A percentile compares a stretch with the other conserved stretches of the same genome.
These are phyloP conservation scores for Phalaenopsis equestris DNA, from an alignment of 106 monocot genomes.

Conservation along the genomic window DNA sequence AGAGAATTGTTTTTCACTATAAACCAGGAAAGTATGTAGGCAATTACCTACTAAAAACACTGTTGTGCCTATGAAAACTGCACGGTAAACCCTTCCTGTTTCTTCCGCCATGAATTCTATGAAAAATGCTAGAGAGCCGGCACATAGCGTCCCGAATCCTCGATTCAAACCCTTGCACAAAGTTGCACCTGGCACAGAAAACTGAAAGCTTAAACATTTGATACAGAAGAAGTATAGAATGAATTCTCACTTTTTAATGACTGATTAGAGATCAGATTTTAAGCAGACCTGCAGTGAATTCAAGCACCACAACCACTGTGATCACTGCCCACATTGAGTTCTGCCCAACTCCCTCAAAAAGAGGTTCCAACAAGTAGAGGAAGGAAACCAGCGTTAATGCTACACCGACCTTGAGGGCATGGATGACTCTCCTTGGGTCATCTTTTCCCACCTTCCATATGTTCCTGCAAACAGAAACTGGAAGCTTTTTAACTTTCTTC, in stretches of 20 bases:
- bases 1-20: too few relatives aligned
- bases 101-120: conserved; percentile 41
- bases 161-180: conserved; percentile 78
- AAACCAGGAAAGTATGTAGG: background rate
- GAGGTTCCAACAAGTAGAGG: conserved; percentile 55
- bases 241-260: background rate
- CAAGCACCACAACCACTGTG: conserved; percentile 62
- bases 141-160: conserved; percentile 54
- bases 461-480: conserved; percentile 15
- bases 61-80: conserved; percentile 39
- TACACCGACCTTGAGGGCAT: conserved; percentile 58
- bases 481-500: conserved; percentile 16
- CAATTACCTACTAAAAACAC: conserved; percentile 52
- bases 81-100: conserved; percentile 35
- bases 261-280: too few relatives aligned
- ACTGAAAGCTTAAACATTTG: background rate
- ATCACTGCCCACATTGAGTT: conserved; percentile 82
- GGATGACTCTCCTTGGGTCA: conserved; percentile 47
- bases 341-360: conserved; percentile 55
- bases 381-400: conserved; percentile 63
- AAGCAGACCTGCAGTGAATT: conserved; percentile 57
- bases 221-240: background rate
- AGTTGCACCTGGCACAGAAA: conserved; percentile 43
- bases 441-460: conserved; percentile 40
- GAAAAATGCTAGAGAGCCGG: conserved; percentile 60